Percentiles rank a stretch among this genome's conserved stretches.
phyloP scores from a whole-genome alignment of 441 rosid genomes.

The Breynia disticha region DNA sequence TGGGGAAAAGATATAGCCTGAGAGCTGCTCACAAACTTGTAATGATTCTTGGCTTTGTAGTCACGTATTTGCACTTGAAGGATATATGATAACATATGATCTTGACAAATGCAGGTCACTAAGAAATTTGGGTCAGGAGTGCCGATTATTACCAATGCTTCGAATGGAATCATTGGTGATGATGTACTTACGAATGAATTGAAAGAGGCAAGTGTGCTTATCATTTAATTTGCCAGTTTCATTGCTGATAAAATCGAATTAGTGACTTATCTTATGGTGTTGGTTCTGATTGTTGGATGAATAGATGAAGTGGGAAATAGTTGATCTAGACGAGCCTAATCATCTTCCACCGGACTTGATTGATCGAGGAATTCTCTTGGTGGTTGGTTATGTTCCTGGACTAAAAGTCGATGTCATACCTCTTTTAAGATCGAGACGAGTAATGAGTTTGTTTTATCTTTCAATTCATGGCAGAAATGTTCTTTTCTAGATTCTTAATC shows the following conservation, averaged over 20 bases:
- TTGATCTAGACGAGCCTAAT: slow-evolving; percentile 13
- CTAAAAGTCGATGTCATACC: slow-evolving; percentile 34
- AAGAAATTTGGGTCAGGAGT: slow-evolving; percentile 23
- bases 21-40: slow-evolving; percentile 28
- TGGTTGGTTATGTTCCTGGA: slow-evolving; percentile 49
- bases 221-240: not conserved
- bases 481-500: no score
- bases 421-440: slow-evolving; percentile 21
- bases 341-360: not conserved
- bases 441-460: slow-evolving; percentile 3
- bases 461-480: not conserved
- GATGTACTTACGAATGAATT: slow-evolving; percentile 27
- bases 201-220: slow-evolving; percentile 22
- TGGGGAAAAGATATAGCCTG: slow-evolving; percentile 25
- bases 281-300: not conserved
- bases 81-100: not conserved
- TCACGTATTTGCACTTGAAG: not conserved
- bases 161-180: slow-evolving; percentile 36
- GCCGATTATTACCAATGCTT: slow-evolving; percentile 28
- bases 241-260: not conserved
- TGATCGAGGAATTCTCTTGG: slow-evolving; percentile 33
- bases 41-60: not conserved
- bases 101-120: slow-evolving; percentile 20
- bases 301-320: slow-evolving; percentile 29
- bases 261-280: not conserved